Conservation (phyloP, 2,329 filamentous ascomycete genomes). For the Cryphonectria nitschkei region DNA sequence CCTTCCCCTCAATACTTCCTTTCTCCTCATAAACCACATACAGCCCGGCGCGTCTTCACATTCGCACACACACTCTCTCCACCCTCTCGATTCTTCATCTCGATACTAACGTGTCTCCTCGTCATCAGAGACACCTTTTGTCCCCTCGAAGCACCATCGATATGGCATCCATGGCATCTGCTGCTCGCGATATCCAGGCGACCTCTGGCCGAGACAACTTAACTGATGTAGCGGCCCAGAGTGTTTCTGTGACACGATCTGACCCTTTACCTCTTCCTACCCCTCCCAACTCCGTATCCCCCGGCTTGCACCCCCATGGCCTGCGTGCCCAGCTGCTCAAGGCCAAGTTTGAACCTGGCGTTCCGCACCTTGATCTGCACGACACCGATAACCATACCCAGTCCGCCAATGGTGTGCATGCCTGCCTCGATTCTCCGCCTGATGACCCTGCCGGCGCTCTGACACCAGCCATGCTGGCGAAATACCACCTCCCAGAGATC, state of each 20-base stretch:
- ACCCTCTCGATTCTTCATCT: constrained; percentile 17
- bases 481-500: constrained; percentile 87
- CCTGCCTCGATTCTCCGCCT: constrained; percentile 48
- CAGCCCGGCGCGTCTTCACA: background rate
- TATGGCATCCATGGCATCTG: constrained; percentile 69
- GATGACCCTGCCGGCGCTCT: constrained; percentile 79
- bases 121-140: constrained; percentile 36
- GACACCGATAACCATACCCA: constrained; percentile 58
- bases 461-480: constrained; percentile 82
- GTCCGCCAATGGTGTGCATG: constrained; percentile 33
- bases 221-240: constrained; percentile 71
- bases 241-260: constrained; percentile 64
- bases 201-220: constrained; percentile 71
- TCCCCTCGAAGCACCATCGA: constrained; percentile 47
- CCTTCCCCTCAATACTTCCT: background rate
- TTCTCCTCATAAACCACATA: background rate
- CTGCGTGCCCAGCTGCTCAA: constrained; percentile 70
- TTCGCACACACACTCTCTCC: background rate
- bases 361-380: constrained; percentile 86
- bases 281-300: constrained; percentile 94
- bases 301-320: constrained; percentile 79
- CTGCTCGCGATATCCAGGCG: constrained; percentile 69
- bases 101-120: constrained; percentile 30
- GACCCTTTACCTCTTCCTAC: constrained; percentile 80
- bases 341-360: constrained; percentile 66